Evolutionary conservation across 129 eudicot species (phyloP).

Genomic region (Solidago caesia): DNA sequence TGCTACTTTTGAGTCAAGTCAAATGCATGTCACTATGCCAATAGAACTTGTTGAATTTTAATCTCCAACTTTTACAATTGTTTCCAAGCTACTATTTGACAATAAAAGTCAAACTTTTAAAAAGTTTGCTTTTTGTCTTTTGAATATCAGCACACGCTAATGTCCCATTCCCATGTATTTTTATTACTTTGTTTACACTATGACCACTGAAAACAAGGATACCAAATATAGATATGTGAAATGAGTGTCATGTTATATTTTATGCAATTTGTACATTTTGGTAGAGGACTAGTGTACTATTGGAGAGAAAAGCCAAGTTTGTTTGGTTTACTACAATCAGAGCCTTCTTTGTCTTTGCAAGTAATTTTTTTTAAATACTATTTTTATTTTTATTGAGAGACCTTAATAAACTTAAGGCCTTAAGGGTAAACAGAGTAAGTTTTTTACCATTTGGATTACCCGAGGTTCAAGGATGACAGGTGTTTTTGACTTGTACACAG

Average conservation of each 20-base stretch:
- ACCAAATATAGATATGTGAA: conserved; percentile 14
- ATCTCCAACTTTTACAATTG: not conserved
- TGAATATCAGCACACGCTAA: conserved; percentile 7
- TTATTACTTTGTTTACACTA: not conserved
- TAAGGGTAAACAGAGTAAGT: too few relatives aligned
- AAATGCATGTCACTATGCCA: not conserved
- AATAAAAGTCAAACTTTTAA: conserved; percentile 18
- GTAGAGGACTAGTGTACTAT: conserved; percentile 5
- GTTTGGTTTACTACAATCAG: not conserved
- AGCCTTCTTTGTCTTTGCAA: conserved; percentile 2
- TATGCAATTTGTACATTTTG: conserved; percentile 2
- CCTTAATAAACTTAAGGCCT: not conserved
- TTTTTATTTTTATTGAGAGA: not conserved
- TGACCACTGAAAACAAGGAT: conserved; percentile 19
- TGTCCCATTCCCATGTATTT: conserved; percentile 11
- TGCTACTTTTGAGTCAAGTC: conserved; percentile 20
- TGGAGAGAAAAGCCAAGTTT: not conserved
- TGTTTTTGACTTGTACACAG: too few relatives aligned
- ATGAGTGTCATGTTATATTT: not conserved
- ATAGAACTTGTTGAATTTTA: not conserved
- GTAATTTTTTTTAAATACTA: not conserved
- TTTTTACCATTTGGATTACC: too few relatives aligned
- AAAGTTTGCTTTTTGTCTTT: conserved; percentile 18
- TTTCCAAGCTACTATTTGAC: not conserved
- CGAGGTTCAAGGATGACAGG: too few relatives aligned